Evolutionary conservation across 331 rosid genomes (phyloP), one percentile per base, ranked within the genome.

Genomic region (Cydonia oblonga): DNA sequence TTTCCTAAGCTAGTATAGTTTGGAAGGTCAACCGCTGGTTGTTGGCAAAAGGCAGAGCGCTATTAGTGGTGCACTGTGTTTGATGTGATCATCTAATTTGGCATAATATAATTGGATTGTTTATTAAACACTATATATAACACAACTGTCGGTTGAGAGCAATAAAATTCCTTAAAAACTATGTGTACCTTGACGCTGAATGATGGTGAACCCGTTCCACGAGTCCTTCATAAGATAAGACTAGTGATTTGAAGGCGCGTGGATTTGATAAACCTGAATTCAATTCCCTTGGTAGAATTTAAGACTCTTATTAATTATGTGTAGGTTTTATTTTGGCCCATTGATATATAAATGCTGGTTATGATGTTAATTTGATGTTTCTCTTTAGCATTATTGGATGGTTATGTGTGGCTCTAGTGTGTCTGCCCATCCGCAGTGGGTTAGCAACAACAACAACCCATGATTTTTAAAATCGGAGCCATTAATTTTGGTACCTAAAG

Each of bases 1-100:
- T 54, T 54, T 54, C 26, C 3, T 5, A 23, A 12, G 64, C 26
- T 25, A 26, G 13, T 22, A 60, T 38, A 38, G 23, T 38, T 3
- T 42, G 33, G 76, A 46, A 29, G 69, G 76, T 72, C 75, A 71
- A 58, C 40, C 53, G 9, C 57, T 54, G 26, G 29, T 52, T 69
- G 51, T 23, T 69, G 46, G 5, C 46, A 38, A 11, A 11, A 35
- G 46, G 46, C 46, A 38, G 46, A 38, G 46, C 46, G 13, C 14
- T 38, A 38, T 38, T 11, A 38, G 46, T 38, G 1, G 14, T 38
- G 46, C 46, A 38, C 15, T 54, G 61, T 54, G 15, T 22, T 54
- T 7, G 61, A 54, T 54, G 61, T 7, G 61, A 23, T 54, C 15
- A 9, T 22, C 26, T 54, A 1, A n/a, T 25, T 15, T 60, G 65